phyloP scores from a whole-genome alignment of 2,329 filamentous ascomycete species.

The Neopestalotiopsis sp. region DNA sequence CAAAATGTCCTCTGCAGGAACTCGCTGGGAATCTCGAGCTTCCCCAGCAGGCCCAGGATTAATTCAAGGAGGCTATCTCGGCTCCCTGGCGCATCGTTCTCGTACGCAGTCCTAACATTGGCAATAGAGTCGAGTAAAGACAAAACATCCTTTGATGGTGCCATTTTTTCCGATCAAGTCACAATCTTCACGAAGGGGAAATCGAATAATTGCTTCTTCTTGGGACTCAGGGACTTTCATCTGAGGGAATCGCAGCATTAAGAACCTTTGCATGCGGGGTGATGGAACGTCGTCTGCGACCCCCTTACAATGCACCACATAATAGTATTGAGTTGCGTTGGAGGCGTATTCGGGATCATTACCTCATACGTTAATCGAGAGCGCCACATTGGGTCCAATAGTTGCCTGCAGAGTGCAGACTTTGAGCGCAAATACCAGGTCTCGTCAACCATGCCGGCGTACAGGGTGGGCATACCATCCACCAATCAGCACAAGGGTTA shows the following conservation, averaged over 20 bases:
- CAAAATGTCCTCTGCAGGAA: conserved; percentile 20
- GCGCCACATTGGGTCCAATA: neutral
- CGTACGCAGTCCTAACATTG: neutral
- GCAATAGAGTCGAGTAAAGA: neutral
- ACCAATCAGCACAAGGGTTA: no score
- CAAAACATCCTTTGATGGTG: neutral
- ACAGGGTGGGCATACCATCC: no score
- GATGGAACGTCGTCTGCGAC: neutral
- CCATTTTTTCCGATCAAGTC: neutral
- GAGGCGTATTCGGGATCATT: neutral
- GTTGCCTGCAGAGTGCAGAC: no score
- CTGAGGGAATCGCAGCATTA: neutral
- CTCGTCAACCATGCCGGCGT: no score
- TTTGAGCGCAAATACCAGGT: no score
- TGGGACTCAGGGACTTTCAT: neutral
- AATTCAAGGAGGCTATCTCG: conserved; percentile 19
- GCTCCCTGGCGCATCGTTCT: neutral
- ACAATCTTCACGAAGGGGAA: neutral
- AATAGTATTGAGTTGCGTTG: neutral
- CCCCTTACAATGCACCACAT: neutral
- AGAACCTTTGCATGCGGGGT: neutral
- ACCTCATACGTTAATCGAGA: neutral
- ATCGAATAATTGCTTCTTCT: neutral
- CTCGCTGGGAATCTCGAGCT: conserved; percentile 20
- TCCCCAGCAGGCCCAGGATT: conserved; percentile 7